These are phyloP conservation scores for Saccharomyces hybrid DNA, from an alignment of 1,139 yeast species.

Conservation along the genomic window DNA sequence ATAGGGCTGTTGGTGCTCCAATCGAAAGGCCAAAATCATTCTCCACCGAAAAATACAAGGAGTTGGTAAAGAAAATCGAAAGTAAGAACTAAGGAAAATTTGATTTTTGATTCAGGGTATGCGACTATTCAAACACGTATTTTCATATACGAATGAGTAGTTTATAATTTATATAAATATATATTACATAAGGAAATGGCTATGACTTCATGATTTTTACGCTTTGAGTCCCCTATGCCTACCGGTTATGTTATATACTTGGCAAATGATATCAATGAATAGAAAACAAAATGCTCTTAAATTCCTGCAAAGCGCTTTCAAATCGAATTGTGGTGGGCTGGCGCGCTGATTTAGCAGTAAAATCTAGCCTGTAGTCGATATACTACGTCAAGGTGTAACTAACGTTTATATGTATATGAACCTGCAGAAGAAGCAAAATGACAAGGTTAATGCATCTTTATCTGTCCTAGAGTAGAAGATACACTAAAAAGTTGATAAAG, in stretches of 20 bases:
- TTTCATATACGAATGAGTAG: background rate
- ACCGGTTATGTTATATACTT: background rate
- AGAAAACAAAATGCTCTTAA: background rate
- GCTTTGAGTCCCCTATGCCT: background rate
- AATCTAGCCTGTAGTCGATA: background rate
- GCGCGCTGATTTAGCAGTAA: background rate
- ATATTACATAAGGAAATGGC: background rate
- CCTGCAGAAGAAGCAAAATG: background rate
- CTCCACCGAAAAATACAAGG: slow-evolving; percentile 49
- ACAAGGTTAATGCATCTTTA: background rate
- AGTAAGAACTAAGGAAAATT: background rate
- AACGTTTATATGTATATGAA: no score
- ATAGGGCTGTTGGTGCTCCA: slow-evolving; percentile 90
- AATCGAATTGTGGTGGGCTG: background rate
- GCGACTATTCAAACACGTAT: background rate
- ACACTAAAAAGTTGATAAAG: background rate
- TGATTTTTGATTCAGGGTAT: background rate
- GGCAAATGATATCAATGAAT: background rate
- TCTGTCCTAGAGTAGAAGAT: background rate
- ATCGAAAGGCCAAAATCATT: slow-evolving; percentile 97
- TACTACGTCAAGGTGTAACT: background rate
- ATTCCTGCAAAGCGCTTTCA: background rate
- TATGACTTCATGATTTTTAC: background rate
- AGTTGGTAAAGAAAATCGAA: slow-evolving; percentile 23
- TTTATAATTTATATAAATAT: background rate